Conservation (phyloP, 495 filamentous ascomycete genomes). For the Penicillium dipodomyicola region DNA sequence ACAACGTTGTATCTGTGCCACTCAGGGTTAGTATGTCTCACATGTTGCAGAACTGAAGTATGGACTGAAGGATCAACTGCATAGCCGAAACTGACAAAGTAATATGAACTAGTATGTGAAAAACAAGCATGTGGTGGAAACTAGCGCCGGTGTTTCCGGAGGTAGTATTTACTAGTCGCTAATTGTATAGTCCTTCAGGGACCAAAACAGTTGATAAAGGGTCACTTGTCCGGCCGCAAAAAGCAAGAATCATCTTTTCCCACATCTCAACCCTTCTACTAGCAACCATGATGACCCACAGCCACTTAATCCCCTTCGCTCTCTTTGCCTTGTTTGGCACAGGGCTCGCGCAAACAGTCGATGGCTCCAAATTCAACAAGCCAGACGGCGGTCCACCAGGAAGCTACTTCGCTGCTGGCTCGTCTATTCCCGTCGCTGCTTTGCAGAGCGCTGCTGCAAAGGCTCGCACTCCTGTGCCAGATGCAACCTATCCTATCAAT, state of each 20-base stretch:
- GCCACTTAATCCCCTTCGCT: neutral
- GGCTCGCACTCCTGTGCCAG: constrained; percentile 24
- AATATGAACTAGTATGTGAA: neutral
- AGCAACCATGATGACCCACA: constrained; percentile 8
- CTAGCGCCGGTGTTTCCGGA: neutral
- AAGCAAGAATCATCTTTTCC: neutral
- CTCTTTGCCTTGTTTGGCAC: constrained; percentile 15
- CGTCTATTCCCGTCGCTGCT: constrained; percentile 26
- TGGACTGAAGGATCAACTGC: neutral
- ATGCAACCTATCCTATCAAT: constrained; percentile 30
- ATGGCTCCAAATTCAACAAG: constrained; percentile 28
- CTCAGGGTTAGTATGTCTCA: constrained; percentile 3
- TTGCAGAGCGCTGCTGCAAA: constrained; percentile 29
- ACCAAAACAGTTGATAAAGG: neutral
- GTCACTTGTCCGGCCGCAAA: neutral
- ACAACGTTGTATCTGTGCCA: neutral
- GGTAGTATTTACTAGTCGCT: neutral
- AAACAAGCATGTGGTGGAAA: neutral
- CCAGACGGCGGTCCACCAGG: constrained; percentile 29
- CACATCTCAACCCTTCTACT: neutral
- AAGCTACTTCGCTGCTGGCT: constrained; percentile 31
- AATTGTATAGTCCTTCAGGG: neutral
- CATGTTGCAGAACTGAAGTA: neutral
- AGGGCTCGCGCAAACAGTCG: constrained; percentile 20
- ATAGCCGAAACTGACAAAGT: neutral